Percentiles rank a stretch among this genome's conserved stretches.
Conservation (phyloP, 441 rosid species). For the Syzygium malaccense region DNA sequence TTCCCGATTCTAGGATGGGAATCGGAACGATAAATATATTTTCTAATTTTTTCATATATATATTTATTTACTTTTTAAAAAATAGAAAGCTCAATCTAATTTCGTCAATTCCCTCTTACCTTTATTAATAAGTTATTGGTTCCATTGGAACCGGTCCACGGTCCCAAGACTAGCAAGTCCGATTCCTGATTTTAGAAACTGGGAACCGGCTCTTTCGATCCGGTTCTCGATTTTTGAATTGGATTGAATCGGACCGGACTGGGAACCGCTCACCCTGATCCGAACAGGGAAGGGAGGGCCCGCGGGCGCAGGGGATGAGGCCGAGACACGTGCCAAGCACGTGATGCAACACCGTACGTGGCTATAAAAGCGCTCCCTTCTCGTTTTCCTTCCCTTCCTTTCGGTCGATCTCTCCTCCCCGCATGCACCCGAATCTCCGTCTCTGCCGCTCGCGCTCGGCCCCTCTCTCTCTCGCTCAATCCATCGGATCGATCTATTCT, state of each 20-base stretch:
- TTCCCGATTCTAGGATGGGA: too few relatives aligned
- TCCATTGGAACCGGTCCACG: too few relatives aligned
- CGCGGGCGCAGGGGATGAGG: not conserved
- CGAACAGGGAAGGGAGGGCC: not conserved
- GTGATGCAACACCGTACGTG: not conserved
- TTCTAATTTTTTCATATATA: too few relatives aligned
- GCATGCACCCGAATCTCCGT: rapidly evolving
- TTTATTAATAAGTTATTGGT: too few relatives aligned
- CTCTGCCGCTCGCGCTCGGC: not conserved
- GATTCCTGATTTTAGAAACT: rapidly evolving
- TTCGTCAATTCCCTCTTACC: too few relatives aligned
- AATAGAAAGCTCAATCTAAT: too few relatives aligned
- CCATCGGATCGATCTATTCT: not conserved
- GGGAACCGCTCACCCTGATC: too few relatives aligned
- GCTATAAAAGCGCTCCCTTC: not conserved
- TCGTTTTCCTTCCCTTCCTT: rapidly evolving
- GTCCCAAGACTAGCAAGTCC: rapidly evolving
- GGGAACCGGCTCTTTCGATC: rapidly evolving
- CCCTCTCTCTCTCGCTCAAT: not conserved
- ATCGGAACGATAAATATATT: too few relatives aligned
- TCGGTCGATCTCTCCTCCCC: not conserved
- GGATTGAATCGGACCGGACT: too few relatives aligned
- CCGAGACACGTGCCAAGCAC: not conserved
- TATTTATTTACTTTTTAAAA: too few relatives aligned
- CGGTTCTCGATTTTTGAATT: too few relatives aligned